Evolutionary conservation across 352 stramenopile species (phyloP), one percentile per base, ranked within the genome.

Genomic region (Globisporangium paddicum): DNA sequence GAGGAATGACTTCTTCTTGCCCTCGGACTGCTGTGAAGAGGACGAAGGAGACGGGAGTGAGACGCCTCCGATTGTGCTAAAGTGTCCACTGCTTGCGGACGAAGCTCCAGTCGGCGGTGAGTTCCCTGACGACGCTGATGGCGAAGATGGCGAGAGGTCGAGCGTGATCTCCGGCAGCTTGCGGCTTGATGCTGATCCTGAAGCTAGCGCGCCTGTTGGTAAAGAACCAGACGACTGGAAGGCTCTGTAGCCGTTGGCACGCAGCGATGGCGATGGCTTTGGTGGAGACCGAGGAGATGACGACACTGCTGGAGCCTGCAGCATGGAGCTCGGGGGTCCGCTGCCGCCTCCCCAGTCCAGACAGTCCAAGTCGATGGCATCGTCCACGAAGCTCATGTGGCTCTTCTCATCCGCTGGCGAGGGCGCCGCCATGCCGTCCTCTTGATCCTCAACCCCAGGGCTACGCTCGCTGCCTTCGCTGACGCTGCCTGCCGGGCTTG

Each of bases 131-230:
- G 35, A 9, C 7, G 26, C 5, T 13, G 56, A 19, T 18, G 30
- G 1, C 13, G n/a, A 28, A 8, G 32, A 14, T 1, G 34, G 26
- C 10, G 56, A 44, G 26, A 63, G 28, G 26, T 63, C 56, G n/a
- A 63, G 28, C 11, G 56, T n/a, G 47, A 63, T 63, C n/a, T 48
- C 56, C 2, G 56, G 56, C n/a, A 63, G 46, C 11, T 51, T 51
- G 7, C 47, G 56, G 5, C 14, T 51, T 26, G 47, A 26, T 19
- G 37, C 0, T 42, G 56, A 35, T 42, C 35, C 46, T 53, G 37
- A 41, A 13, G 35, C 21, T 8, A 6, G 26, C 4, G 44, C 8
- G 2, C 21, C 9, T 10, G 55, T 2, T 3, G 16, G 28, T 18
- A 54, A 19, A 19, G 47, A 38, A 19, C 26, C 34, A 0, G 28